Evolutionary conservation across 2,329 filamentous ascomycete species (phyloP), one percentile per base, ranked within the genome.

Genomic region (Phaeophleospora eucalypticola): DNA sequence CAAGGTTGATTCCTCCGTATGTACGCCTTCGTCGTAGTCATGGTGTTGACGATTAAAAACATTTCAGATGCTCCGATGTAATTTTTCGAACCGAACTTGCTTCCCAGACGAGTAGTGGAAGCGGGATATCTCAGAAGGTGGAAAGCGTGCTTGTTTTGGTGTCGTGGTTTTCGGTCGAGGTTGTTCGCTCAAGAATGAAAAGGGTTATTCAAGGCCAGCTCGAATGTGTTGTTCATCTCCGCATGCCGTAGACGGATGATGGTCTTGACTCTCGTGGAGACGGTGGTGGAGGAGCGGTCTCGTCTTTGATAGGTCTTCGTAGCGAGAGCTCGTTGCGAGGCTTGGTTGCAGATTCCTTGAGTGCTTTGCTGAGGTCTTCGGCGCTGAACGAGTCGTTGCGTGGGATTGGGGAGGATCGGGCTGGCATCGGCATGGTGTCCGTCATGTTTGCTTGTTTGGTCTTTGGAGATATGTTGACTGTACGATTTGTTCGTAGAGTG

Each of bases 311-410:
- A 27, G 61, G 48, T 16, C 15, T 37, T 12, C 56, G 56, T n/a
- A 63, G 42, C 14, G 58, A 61, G 24, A 60, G 60, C 44, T 63
- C 51, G 46, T 61, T 61, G 48, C 61, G 55, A 20, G 60, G 60
- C 51, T 61, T 65, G 36, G 49, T 41, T 32, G 57, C 60, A 2
- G 63, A 63, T 24, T 58, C 59, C 36, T 65, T 58, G 55, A 65
- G 61, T 38, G 63, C 63, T 34, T 60, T 57, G 54, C 53, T 49
- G 51, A 65, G 58, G 55, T 65, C 63, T 48, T 63, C 58, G 43
- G 59, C 57, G 21, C 58, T 62, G 62, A 65, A 65, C 42, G 61
- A 64, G 57, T 65, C 60, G 60, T 65, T 65, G 56, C 63, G 63
- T 12, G 61, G 59, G 41, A 65, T 52, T 51, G 36, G 35, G 19